Conservation (phyloP, 164 flowering plant species). For the Vitis riparia region DNA sequence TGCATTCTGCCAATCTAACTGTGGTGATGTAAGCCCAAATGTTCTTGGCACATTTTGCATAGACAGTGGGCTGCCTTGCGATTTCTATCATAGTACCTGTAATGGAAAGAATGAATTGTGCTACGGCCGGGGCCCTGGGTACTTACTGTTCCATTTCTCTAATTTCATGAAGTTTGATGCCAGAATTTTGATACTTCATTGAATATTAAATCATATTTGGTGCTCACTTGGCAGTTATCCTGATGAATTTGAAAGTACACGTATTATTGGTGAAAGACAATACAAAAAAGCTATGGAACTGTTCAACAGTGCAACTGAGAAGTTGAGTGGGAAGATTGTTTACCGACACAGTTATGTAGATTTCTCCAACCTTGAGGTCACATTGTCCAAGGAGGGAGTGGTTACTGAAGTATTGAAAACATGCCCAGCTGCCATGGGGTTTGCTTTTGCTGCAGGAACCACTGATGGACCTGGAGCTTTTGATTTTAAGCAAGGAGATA, state of each 20-base stretch:
- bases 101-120: conserved; percentile 93
- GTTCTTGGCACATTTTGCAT: conserved; percentile 91
- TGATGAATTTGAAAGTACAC: conserved; percentile 99
- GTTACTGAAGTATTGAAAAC: conserved; percentile 67
- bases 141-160: conserved; percentile 7
- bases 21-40: conserved; percentile 99
- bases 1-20: conserved; percentile 95
- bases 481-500: conserved; percentile 97
- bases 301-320: conserved; percentile 74
- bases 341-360: conserved; percentile 73
- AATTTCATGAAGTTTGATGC: not conserved
- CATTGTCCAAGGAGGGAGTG: conserved; percentile 54
- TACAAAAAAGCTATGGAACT: conserved; percentile 79
- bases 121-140: conserved; percentile 99
- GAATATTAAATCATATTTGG: not conserved
- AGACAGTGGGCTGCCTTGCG: conserved; percentile 96
- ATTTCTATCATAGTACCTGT: conserved; percentile 98
- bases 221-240: conserved; percentile 61
- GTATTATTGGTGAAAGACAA: conserved; percentile 90
- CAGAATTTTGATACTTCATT: not conserved
- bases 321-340: conserved; percentile 79
- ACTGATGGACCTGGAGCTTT: conserved; percentile 99
- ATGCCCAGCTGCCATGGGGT: conserved; percentile 99
- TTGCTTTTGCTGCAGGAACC: conserved; percentile 98
- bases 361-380: conserved; percentile 83